Conservation (phyloP, 2,329 filamentous ascomycete species). For the Alternaria ventricosa region DNA sequence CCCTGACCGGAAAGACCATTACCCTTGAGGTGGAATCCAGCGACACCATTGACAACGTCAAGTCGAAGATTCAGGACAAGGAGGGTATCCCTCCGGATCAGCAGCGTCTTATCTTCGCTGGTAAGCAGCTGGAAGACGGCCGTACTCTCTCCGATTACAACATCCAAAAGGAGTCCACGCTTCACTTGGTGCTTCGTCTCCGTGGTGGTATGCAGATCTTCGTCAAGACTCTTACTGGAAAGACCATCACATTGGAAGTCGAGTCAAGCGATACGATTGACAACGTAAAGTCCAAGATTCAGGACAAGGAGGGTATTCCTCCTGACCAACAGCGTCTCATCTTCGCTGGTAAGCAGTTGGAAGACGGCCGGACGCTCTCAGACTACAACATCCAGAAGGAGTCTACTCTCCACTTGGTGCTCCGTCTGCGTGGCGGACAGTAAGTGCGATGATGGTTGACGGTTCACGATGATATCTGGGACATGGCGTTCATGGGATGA, state of each 20-base stretch:
- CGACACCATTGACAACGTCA: conserved; percentile 95
- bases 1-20: conserved; percentile 68
- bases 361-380: conserved; percentile 86
- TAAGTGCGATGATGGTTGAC: conserved; percentile 41
- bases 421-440: conserved; percentile 64
- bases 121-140: conserved; percentile 95
- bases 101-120: conserved; percentile 94
- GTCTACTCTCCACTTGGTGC: conserved; percentile 69
- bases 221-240: conserved; percentile 71
- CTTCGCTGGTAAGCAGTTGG: conserved; percentile 91
- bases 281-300: conserved; percentile 92
- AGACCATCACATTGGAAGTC: conserved; percentile 93
- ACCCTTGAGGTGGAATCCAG: conserved; percentile 72
- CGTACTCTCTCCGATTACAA: conserved; percentile 92
- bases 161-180: conserved; percentile 90
- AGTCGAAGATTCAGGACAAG: conserved; percentile 97
- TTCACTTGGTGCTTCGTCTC: conserved; percentile 85
- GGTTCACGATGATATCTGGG: conserved; percentile 25
- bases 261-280: conserved; percentile 91
- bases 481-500: conserved; percentile 42
- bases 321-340: conserved; percentile 94
- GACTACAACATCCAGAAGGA: conserved; percentile 96
- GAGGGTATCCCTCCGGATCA: conserved; percentile 96
- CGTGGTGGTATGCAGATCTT: conserved; percentile 76
- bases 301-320: conserved; percentile 79